These are phyloP conservation scores for Scheffersomyces lignosus DNA, from an alignment of 805 yeast species.

Conservation along the genomic window DNA sequence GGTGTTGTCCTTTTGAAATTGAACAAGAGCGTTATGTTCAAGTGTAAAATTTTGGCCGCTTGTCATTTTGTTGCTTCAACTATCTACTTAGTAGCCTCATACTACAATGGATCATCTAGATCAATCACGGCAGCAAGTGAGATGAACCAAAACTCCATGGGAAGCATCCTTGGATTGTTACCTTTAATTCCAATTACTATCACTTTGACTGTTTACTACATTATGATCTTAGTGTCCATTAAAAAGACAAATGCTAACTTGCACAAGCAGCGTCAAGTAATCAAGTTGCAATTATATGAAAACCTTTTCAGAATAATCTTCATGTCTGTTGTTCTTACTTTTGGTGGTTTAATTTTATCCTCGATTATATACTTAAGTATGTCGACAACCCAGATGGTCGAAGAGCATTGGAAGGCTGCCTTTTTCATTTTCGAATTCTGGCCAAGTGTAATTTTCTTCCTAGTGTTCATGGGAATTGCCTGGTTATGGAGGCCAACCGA, in stretches of 20 bases:
- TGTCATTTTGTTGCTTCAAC: constrained; percentile 36
- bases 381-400: constrained; percentile 74
- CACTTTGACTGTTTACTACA: constrained; percentile 70
- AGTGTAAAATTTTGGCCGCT: constrained; percentile 43
- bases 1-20: constrained; percentile 91
- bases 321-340: constrained; percentile 65
- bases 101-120: constrained; percentile 25
- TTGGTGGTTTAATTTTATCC: constrained; percentile 70
- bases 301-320: constrained; percentile 73
- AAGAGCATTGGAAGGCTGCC: constrained; percentile 88
- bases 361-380: constrained; percentile 71
- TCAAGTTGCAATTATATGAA: constrained; percentile 85
- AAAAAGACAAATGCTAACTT: constrained; percentile 71
- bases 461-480: constrained; percentile 80
- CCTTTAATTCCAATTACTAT: constrained; percentile 71
- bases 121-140: constrained; percentile 36
- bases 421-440: constrained; percentile 90
- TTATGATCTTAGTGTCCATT: constrained; percentile 70
- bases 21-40: constrained; percentile 71
- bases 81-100: constrained; percentile 35
- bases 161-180: constrained; percentile 47
- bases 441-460: constrained; percentile 87
- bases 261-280: constrained; percentile 84
- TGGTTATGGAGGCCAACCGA: constrained; percentile 98
- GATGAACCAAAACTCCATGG: constrained; percentile 54